phyloP scores from a whole-genome alignment of 2,329 filamentous ascomycete species.

The Ilyonectria sp. region DNA sequence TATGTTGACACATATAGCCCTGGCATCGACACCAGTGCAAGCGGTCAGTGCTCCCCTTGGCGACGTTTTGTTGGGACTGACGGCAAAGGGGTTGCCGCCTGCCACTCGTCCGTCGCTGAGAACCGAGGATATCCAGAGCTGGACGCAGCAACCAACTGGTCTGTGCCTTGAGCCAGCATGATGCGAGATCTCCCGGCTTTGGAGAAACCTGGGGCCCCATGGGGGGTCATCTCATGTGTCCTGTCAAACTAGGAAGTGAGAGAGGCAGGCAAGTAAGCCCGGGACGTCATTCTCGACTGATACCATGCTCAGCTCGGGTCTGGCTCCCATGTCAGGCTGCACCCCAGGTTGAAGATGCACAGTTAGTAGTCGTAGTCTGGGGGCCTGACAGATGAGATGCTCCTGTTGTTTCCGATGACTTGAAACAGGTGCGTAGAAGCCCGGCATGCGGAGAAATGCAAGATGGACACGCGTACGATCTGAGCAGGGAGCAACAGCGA shows the following conservation, averaged over 20 bases:
- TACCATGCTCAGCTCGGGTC: slow-evolving; percentile 10
- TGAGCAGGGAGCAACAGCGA: background rate
- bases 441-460: background rate
- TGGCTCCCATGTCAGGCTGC: background rate
- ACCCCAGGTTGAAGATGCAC: background rate
- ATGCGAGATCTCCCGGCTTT: slow-evolving; percentile 16
- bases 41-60: slow-evolving; percentile 13
- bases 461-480: background rate
- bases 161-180: slow-evolving; percentile 2
- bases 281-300: slow-evolving; percentile 24
- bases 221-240: slow-evolving; percentile 3
- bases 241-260: background rate
- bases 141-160: background rate
- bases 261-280: slow-evolving; percentile 5
- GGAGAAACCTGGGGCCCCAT: slow-evolving; percentile 21
- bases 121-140: slow-evolving; percentile 22
- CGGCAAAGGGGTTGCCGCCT: slow-evolving; percentile 1
- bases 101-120: slow-evolving; percentile 22
- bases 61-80: slow-evolving; percentile 6
- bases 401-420: background rate
- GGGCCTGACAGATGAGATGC: background rate
- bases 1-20: background rate
- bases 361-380: background rate
- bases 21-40: background rate
- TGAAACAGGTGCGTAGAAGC: too few relatives aligned